A percentile compares a stretch with the other conserved stretches of the same genome.
phyloP scores from a whole-genome alignment of 306 rosid genomes.

The Quercus alba region DNA sequence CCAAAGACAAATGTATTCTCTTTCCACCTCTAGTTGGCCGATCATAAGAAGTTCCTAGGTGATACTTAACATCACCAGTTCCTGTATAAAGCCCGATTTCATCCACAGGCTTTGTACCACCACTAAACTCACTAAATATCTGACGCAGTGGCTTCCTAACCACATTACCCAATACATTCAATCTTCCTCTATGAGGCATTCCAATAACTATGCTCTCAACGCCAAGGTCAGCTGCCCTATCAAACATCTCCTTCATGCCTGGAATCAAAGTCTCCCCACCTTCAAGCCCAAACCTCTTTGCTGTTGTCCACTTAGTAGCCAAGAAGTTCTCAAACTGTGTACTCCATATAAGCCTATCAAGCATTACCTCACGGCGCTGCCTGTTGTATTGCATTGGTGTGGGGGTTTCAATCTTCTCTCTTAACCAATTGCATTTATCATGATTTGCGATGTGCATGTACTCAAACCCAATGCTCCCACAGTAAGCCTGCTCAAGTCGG shows the following conservation, averaged over 20 bases:
- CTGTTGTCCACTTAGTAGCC: conserved; percentile 93
- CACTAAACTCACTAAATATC: conserved; percentile 83
- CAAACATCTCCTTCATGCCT: conserved; percentile 97
- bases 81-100: conserved; percentile 92
- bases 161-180: conserved; percentile 88
- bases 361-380: conserved; percentile 83
- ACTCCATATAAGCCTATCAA: conserved; percentile 94
- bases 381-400: conserved; percentile 54
- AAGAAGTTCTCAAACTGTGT: conserved; percentile 85
- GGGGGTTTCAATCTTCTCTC: conserved; percentile 91
- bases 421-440: conserved; percentile 82
- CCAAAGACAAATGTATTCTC: conserved; percentile 81
- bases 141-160: conserved; percentile 92
- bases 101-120: conserved; percentile 76
- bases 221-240: conserved; percentile 88
- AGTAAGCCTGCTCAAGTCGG: conserved; percentile 93
- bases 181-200: conserved; percentile 85
- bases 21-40: conserved; percentile 88
- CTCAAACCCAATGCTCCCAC: conserved; percentile 92
- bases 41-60: conserved; percentile 93
- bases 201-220: conserved; percentile 98
- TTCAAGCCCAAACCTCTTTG: conserved; percentile 95
- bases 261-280: conserved; percentile 92
- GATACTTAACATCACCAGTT: conserved; percentile 97
- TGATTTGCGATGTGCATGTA: conserved; percentile 96